phyloP scores from a whole-genome alignment of 495 filamentous ascomycete genomes.

The Margaritispora aquatica region DNA sequence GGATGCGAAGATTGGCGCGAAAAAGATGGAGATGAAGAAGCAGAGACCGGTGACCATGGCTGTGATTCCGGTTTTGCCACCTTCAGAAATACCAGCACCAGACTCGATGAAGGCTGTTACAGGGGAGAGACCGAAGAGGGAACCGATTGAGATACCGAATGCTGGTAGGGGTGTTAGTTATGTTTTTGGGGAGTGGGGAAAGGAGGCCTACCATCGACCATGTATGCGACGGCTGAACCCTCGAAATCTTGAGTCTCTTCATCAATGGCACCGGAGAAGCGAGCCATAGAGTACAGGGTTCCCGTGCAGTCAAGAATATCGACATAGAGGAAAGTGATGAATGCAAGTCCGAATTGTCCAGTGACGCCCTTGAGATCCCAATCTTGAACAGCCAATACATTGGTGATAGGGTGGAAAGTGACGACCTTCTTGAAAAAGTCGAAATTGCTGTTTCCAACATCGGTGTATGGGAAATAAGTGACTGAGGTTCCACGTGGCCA shows the following conservation, averaged over 20 bases:
- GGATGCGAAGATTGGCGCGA: conserved; percentile 78
- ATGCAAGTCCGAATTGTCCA: conserved; percentile 65
- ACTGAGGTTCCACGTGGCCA: conserved; percentile 70
- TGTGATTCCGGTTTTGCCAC: conserved; percentile 71
- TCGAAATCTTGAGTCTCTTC: conserved; percentile 71
- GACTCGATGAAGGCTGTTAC: conserved; percentile 81
- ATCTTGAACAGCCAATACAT: conserved; percentile 56
- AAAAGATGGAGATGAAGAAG: conserved; percentile 83
- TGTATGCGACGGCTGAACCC: conserved; percentile 67
- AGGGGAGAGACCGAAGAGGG: conserved; percentile 64
- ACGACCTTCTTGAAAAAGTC: conserved; percentile 82
- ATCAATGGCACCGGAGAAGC: conserved; percentile 66
- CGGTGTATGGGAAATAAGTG: conserved; percentile 70
- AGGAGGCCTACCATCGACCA: conserved; percentile 50
- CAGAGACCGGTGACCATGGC: conserved; percentile 66
- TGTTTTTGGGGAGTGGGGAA: background rate
- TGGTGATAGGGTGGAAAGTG: conserved; percentile 66
- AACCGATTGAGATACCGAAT: conserved; percentile 68
- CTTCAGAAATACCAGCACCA: conserved; percentile 78
- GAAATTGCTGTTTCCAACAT: conserved; percentile 57
- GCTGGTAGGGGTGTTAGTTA: conserved; percentile 21
- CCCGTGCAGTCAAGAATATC: conserved; percentile 75
- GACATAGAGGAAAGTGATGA: conserved; percentile 81
- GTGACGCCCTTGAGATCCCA: conserved; percentile 59
- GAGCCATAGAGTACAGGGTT: conserved; percentile 78